A percentile compares a stretch with the other conserved stretches of the same genome.
Evolutionary conservation across 176 grass and related monocot species (phyloP).

Genomic region (Oryza australiensis): DNA sequence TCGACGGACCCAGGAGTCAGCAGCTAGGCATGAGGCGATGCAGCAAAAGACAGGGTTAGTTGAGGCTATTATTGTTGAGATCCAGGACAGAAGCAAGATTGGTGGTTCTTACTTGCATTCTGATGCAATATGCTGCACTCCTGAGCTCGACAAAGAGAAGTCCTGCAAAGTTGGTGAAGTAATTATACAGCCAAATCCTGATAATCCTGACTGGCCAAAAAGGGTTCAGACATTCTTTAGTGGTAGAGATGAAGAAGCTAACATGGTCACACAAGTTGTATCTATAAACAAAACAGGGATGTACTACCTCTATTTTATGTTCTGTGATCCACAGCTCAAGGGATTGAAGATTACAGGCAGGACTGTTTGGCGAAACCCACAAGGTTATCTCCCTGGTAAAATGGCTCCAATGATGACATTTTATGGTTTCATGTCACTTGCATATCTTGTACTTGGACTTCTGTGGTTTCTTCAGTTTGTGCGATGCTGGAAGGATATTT

Average conservation of each 20-base stretch:
- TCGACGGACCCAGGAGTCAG: slow-evolving; percentile 68
- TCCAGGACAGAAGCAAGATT: slow-evolving; percentile 94
- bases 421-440: slow-evolving; percentile 95
- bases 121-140: slow-evolving; percentile 90
- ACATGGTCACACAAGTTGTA: slow-evolving; percentile 61
- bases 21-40: slow-evolving; percentile 66
- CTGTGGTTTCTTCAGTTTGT: slow-evolving; percentile 95
- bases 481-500: slow-evolving; percentile 80
- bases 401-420: slow-evolving; percentile 96
- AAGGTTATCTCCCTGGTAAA: slow-evolving; percentile 99
- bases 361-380: slow-evolving; percentile 98
- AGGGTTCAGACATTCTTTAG: slow-evolving; percentile 96
- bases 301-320: slow-evolving; percentile 99
- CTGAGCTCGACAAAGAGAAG: slow-evolving; percentile 63
- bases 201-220: slow-evolving; percentile 82
- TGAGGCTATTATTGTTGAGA: slow-evolving; percentile 96
- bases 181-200: slow-evolving; percentile 86
- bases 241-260: slow-evolving; percentile 62
- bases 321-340: slow-evolving; percentile 85
- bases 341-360: slow-evolving; percentile 78
- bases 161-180: slow-evolving; percentile 86
- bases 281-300: slow-evolving; percentile 87
- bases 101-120: slow-evolving; percentile 85
- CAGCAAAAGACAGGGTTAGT: slow-evolving; percentile 94
- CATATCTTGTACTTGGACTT: slow-evolving; percentile 91